Base-by-base conservation (phyloP, 2,329 filamentous ascomycete species). In the Alternaria infectoria region DNA sequence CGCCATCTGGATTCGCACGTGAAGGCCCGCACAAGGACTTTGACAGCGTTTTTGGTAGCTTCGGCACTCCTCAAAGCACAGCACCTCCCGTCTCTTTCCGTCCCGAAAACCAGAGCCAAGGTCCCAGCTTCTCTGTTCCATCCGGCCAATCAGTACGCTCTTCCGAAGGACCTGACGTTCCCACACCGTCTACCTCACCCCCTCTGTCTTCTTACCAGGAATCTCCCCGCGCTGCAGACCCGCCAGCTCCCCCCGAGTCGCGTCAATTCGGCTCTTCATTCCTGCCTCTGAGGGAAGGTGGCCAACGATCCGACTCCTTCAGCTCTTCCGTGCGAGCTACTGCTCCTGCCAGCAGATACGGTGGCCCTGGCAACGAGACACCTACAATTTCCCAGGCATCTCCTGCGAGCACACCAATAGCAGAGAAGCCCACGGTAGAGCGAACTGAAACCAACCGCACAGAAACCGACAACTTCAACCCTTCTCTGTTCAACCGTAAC, bases 31-130 rank as follows among this genome's bases (percentile, higher is more conserved):
- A 78, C 62, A 77, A 79, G 64, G 77, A 79, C 60, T 96, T 97
- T 78, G 93, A 97, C 76, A 93, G 91, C 73, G 89, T 97, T 47
- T 97, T 97, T 79, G 93, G 93, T 2, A 85, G 90, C 1, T 89
- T 89, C 71, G 81, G 82, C 15, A 71, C 81, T 40, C 77, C 82
- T 12, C 81, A 81, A 66, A 76, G 82, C 59, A 75, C 78, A 49
- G 83, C 83, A 21, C 85, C 85, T 15, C 85, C 87, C 10, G 88
- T 87, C 12, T 88, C 88, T 6, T 92, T 93, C 82, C 86, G 88
- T 73, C 86, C 82, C 4, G 83, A 86, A 28, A 82, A 82, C 57
- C 76, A 79, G 59, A 72, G 57, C 50, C 70, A 77, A 54, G 73
- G 73, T 5, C 77, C 79, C 11, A 72, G 72, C 19, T 81, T 81